Conservation (phyloP, 352 stramenopile species). For the Aphanomyces euteiches region DNA sequence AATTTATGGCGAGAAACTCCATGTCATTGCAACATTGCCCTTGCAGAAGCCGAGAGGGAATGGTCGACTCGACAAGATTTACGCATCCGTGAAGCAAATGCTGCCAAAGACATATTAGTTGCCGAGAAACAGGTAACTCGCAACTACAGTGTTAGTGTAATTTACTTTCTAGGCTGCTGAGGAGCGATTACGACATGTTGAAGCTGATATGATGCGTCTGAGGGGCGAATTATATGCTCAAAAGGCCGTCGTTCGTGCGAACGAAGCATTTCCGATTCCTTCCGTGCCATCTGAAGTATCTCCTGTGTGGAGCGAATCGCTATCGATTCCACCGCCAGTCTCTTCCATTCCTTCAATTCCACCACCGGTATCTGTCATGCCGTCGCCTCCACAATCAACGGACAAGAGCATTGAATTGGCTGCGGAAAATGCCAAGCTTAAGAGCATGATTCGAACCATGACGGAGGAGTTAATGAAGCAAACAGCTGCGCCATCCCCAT, state of each 20-base stretch:
- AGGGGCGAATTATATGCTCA: constrained; percentile 48
- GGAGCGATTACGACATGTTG: constrained; percentile 52
- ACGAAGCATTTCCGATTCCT: constrained; percentile 14
- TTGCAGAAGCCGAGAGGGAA: constrained; percentile 55
- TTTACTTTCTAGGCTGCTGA: constrained; percentile 36
- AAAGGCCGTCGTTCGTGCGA: constrained; percentile 25
- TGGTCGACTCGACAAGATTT: constrained; percentile 45
- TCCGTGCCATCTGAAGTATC: constrained; percentile 19
- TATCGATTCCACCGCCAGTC: not conserved
- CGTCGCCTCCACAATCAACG: not conserved
- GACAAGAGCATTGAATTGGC: constrained; percentile 33
- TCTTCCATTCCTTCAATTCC: constrained; percentile 1
- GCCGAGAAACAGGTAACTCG: constrained; percentile 47
- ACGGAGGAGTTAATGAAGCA: constrained; percentile 56
- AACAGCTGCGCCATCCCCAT: constrained; percentile 15
- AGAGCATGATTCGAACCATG: constrained; percentile 74
- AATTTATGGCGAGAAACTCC: not conserved
- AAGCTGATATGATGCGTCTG: constrained; percentile 58
- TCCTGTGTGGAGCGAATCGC: constrained; percentile 13
- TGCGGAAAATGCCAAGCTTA: constrained; percentile 56
- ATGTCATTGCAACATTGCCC: not conserved
- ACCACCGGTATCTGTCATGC: not conserved
- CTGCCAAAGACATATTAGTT: constrained; percentile 49
- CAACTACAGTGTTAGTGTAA: not conserved
- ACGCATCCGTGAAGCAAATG: constrained; percentile 49